Percentiles rank a stretch among this genome's conserved stretches.
Conservation (phyloP, 2,329 filamentous ascomycete species). For the Talaromyces sp. region DNA sequence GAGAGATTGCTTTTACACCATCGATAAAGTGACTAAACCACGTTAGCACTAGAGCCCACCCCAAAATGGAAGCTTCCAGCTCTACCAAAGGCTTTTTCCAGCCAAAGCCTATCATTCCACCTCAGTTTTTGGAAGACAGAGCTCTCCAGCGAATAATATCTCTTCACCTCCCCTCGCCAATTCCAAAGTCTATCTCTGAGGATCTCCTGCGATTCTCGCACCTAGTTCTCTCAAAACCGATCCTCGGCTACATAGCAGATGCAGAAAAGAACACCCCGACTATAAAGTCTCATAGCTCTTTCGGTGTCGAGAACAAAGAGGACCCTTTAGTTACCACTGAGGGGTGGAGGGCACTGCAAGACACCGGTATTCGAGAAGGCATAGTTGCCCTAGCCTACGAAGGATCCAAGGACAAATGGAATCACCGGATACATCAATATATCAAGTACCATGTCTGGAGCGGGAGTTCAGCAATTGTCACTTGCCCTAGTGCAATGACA, state of each 20-base stretch:
- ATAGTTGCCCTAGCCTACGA: constrained; percentile 21
- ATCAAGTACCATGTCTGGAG: constrained; percentile 21
- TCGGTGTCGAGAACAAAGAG: constrained; percentile 21
- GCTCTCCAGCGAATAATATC: constrained; percentile 18
- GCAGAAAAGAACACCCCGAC: constrained; percentile 20
- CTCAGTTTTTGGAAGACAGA: constrained; percentile 18
- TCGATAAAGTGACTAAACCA: not conserved
- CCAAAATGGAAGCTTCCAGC: constrained; percentile 21
- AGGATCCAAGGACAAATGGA: constrained; percentile 12
- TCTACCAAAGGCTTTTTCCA: constrained; percentile 23
- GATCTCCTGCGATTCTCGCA: constrained; percentile 19
- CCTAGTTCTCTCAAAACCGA: constrained; percentile 17
- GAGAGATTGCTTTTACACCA: not conserved
- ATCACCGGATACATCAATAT: constrained; percentile 20
- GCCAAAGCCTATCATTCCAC: constrained; percentile 14
- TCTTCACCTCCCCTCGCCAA: constrained; percentile 18
- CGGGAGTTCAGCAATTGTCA: constrained; percentile 22
- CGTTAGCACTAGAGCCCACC: not conserved
- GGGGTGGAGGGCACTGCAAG: constrained; percentile 21
- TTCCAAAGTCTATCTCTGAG: constrained; percentile 15
- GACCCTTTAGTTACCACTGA: constrained; percentile 22
- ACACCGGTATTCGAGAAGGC: constrained; percentile 21
- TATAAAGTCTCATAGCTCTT: constrained; percentile 19
- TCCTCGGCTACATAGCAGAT: constrained; percentile 17
- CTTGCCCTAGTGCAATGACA: constrained; percentile 24